Conservation (phyloP, 2,329 filamentous ascomycete genomes). For the Pochonia chlamydosporia region DNA sequence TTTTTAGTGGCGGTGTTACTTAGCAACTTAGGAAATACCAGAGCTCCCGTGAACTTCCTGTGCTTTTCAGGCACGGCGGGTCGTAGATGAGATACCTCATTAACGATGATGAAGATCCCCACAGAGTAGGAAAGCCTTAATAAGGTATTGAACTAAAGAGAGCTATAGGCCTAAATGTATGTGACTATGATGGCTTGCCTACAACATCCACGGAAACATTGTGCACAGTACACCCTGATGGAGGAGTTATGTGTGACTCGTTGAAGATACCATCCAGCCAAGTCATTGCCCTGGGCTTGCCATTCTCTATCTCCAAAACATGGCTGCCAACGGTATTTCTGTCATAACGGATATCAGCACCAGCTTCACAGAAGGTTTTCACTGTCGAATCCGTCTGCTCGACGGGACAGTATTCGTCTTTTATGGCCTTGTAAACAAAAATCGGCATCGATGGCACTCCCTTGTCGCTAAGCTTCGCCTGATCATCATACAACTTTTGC, state of each 20-base stretch:
- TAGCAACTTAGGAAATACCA: not conserved
- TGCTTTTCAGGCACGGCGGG: no score
- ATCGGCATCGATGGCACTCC: constrained; percentile 40
- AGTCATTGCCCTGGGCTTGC: not conserved
- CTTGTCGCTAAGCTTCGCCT: constrained; percentile 26
- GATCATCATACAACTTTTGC: constrained; percentile 18
- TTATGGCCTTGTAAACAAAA: constrained; percentile 43
- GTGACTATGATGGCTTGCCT: no score
- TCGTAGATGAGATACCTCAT: no score
- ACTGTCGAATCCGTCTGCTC: constrained; percentile 38
- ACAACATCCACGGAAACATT: no score
- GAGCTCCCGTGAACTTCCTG: no score
- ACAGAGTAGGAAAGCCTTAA: no score
- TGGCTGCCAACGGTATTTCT: constrained; percentile 39
- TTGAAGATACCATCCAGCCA: constrained; percentile 14
- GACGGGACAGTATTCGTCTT: constrained; percentile 37
- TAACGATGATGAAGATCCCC: no score
- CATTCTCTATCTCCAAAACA: constrained; percentile 7
- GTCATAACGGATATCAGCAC: constrained; percentile 36
- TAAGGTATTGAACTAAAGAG: no score
- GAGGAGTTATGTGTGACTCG: no score
- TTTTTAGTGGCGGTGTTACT: not conserved
- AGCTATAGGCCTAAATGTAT: no score
- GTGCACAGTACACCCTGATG: no score
- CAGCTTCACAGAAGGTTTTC: constrained; percentile 30